Conservation (phyloP, 306 rosid species). For the Canavalia ensiformis region DNA sequence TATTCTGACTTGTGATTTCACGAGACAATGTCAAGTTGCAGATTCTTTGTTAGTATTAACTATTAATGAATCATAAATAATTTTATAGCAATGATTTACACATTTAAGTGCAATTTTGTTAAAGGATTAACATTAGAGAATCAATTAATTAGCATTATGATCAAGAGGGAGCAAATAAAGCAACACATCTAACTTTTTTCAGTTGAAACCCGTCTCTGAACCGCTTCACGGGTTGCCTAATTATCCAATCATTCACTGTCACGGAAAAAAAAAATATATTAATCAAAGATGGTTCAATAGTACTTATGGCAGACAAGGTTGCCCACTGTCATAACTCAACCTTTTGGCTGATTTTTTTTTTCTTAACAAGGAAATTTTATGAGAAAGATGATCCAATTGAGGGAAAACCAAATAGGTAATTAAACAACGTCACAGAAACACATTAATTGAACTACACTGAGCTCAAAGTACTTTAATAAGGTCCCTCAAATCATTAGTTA, state of each 20-base stretch:
- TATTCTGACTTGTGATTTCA: slow-evolving; percentile 41
- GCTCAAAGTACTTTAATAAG: neutral
- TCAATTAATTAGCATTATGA: neutral
- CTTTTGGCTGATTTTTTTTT: no score
- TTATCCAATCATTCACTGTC: neutral
- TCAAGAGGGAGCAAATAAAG: neutral
- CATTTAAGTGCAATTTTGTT: neutral
- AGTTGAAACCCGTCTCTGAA: neutral
- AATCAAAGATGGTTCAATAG: neutral
- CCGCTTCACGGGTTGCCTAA: slow-evolving; percentile 17
- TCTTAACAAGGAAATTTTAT: neutral
- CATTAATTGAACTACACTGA: neutral
- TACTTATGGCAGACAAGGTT: no score
- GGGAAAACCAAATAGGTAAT: neutral
- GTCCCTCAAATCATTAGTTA: neutral
- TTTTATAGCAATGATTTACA: neutral
- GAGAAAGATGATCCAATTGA: neutral
- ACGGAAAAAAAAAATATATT: neutral
- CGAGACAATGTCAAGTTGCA: slow-evolving; percentile 28
- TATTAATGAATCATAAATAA: neutral
- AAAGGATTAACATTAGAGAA: neutral
- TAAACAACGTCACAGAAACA: neutral
- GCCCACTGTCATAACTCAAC: no score
- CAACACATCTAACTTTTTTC: neutral
- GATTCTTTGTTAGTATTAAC: neutral